phyloP scores from a whole-genome alignment of 1,284 basidiomycete genomes.

The Xanthoconium separans region DNA sequence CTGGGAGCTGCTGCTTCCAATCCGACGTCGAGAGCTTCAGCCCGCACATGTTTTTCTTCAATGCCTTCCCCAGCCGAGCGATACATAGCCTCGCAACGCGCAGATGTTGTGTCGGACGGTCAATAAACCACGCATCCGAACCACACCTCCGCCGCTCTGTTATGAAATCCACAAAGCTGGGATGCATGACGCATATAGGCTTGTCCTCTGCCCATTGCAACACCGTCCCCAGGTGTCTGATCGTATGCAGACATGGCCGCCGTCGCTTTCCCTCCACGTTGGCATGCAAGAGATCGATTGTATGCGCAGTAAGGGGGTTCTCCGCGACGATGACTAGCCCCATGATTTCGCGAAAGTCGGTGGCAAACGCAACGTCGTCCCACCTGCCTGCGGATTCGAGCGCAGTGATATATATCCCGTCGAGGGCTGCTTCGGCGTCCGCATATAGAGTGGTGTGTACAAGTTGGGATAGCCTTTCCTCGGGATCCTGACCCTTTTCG shows the following conservation, averaged over 20 bases:
- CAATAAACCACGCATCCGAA: conserved; percentile 30
- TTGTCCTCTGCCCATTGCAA: conserved; percentile 29
- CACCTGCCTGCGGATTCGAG: conserved; percentile 32
- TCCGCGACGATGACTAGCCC: conserved; percentile 30
- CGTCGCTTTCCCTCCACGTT: conserved; percentile 10
- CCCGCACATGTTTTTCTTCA: conserved; percentile 31
- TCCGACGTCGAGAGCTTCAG: conserved; percentile 19
- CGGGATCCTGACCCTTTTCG: conserved; percentile 33
- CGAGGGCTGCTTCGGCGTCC: conserved; percentile 31
- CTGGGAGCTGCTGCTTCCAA: conserved; percentile 19
- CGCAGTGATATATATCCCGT: conserved; percentile 32
- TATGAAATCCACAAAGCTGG: conserved; percentile 34
- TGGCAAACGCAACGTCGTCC: conserved; percentile 29
- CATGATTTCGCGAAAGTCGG: conserved; percentile 35
- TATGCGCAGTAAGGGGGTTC: conserved; percentile 24
- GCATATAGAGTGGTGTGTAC: conserved; percentile 19
- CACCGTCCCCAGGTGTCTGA: conserved; percentile 26
- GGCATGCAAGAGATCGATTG: conserved; percentile 30
- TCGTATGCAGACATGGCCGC: conserved; percentile 31
- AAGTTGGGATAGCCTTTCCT: conserved; percentile 29
- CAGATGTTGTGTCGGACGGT: conserved; percentile 21
- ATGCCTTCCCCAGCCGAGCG: conserved; percentile 8
- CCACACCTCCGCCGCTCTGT: conserved; percentile 29
- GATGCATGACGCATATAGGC: conserved; percentile 34
- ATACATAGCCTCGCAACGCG: conserved; percentile 29